Percentiles rank a stretch among this genome's conserved stretches.
Evolutionary conservation across 2,329 filamentous ascomycete genomes (phyloP).

Genomic region (Neophaeococcomyces mojaviensis): DNA sequence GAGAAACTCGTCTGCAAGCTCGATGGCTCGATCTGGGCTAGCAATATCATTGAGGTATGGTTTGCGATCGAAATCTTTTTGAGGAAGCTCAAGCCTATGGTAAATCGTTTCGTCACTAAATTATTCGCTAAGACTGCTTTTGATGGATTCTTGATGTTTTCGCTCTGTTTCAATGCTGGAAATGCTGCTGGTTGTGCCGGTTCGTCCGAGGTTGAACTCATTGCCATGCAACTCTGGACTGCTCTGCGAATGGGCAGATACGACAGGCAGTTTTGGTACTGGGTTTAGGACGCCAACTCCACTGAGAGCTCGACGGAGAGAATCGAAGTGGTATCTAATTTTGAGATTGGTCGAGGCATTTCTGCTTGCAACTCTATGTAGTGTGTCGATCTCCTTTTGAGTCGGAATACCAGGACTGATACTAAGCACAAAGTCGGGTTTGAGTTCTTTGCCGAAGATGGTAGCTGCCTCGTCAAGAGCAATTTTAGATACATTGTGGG

Average conservation of each 20-base stretch:
- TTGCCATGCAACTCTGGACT: neutral
- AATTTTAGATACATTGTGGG: slow-evolving; percentile 1
- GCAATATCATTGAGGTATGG: slow-evolving; percentile 1
- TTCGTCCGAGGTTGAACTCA: neutral
- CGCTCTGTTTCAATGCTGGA: neutral
- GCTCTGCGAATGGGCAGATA: neutral
- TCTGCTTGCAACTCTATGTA: neutral
- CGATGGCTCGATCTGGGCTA: neutral
- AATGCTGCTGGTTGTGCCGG: neutral
- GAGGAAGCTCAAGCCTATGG: neutral
- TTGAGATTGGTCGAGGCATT: neutral
- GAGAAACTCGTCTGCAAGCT: neutral
- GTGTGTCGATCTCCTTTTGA: neutral
- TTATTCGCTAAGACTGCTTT: neutral
- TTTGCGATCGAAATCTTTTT: neutral
- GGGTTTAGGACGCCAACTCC: neutral
- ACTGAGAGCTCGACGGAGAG: neutral
- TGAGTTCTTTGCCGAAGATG: neutral
- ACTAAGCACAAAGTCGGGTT: neutral
- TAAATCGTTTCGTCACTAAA: neutral
- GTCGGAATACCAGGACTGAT: slow-evolving; percentile 5
- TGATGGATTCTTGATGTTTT: neutral
- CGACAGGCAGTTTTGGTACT: neutral
- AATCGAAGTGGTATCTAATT: neutral
- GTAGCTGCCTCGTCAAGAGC: neutral